Evolutionary conservation across 495 filamentous ascomycete genomes (phyloP).

Genomic region (Parachaetomium inaequale): DNA sequence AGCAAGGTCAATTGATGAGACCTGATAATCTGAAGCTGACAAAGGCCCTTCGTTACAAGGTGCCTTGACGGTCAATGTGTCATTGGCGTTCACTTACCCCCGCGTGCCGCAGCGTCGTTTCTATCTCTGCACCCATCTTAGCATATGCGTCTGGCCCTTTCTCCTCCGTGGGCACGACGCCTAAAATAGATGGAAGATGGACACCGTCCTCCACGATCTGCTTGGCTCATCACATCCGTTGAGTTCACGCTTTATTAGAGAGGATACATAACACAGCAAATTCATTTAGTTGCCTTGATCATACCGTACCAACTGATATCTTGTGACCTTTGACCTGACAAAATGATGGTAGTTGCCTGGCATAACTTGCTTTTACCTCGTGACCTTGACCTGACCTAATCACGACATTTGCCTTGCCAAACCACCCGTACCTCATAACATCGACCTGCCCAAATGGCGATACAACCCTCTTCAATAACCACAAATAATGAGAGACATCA

Average conservation of each 20-base stretch:
- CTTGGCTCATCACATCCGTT: slow-evolving; percentile 36
- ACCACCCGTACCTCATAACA: too few species aligned
- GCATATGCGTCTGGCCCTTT: slow-evolving; percentile 64
- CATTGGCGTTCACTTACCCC: neutral
- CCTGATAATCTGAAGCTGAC: neutral
- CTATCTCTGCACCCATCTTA: slow-evolving; percentile 46
- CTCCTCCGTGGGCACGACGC: slow-evolving; percentile 61
- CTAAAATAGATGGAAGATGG: slow-evolving; percentile 77
- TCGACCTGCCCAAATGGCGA: too few species aligned
- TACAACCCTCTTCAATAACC: neutral
- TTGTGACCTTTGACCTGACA: neutral
- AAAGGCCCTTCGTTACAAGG: neutral
- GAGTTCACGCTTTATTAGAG: slow-evolving; percentile 48
- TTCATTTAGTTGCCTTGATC: neutral
- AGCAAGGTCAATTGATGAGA: neutral
- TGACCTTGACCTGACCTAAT: too few species aligned
- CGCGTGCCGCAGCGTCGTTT: neutral
- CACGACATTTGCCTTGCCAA: too few species aligned
- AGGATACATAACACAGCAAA: slow-evolving; percentile 32
- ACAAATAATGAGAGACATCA: neutral
- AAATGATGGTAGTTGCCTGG: neutral
- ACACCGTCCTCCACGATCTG: slow-evolving; percentile 49
- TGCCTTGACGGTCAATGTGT: too few species aligned
- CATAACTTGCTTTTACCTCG: too few species aligned
- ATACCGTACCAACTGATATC: neutral